phyloP scores from a whole-genome alignment of 371 early-diverging fungal species.

The Mucor velutinosus region DNA sequence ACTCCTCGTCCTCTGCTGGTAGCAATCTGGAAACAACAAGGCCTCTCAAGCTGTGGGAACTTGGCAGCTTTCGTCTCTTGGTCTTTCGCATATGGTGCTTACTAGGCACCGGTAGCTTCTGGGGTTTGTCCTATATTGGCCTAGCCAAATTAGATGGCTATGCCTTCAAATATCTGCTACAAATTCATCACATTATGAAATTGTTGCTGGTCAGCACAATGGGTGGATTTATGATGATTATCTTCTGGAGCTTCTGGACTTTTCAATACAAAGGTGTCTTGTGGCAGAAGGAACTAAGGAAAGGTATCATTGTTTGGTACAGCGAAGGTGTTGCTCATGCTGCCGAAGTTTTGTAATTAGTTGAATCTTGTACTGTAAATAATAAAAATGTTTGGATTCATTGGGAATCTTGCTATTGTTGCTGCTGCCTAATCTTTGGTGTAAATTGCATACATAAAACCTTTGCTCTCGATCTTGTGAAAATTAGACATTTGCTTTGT shows the following conservation, averaged over 20 bases:
- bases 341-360: conserved; percentile 39
- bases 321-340: conserved; percentile 52
- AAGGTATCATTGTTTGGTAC: conserved; percentile 67
- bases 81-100: conserved; percentile 64
- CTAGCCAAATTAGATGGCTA: conserved; percentile 51
- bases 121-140: conserved; percentile 59
- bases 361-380: background rate
- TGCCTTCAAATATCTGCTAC: conserved; percentile 43
- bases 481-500: background rate
- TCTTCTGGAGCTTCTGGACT: conserved; percentile 72
- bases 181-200: conserved; percentile 42
- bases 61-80: conserved; percentile 29
- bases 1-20: conserved; percentile 4
- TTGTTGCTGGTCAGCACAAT: conserved; percentile 53
- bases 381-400: background rate
- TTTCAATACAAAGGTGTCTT: conserved; percentile 68
- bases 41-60: conserved; percentile 25
- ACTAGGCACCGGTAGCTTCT: conserved; percentile 58
- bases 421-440: background rate
- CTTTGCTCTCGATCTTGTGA: background rate
- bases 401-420: background rate
- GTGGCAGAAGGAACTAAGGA: conserved; percentile 63
- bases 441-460: background rate
- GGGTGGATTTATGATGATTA: conserved; percentile 59
- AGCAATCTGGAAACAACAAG: background rate